phyloP scores from a whole-genome alignment of 176 grass and related monocot genomes.

The Musa itinerans region DNA sequence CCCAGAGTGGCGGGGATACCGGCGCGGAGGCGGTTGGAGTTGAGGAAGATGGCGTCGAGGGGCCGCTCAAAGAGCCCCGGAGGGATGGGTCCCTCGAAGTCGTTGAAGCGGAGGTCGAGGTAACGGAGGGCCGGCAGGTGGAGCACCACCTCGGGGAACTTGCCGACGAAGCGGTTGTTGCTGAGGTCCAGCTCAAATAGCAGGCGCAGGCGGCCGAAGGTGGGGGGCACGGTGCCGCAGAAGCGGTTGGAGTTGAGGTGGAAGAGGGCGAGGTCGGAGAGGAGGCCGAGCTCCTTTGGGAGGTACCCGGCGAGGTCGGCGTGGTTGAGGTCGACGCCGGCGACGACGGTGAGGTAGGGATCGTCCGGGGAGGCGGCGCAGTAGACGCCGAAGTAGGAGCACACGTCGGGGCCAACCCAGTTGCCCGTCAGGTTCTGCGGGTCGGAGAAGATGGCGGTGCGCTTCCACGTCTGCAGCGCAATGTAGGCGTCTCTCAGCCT shows the following conservation, averaged over 20 bases:
- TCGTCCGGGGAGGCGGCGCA: conserved; percentile 48
- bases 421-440: conserved; percentile 58
- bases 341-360: conserved; percentile 48
- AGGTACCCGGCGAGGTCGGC: conserved; percentile 83
- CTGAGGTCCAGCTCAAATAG: conserved; percentile 21
- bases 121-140: neutral
- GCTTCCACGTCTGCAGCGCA: conserved; percentile 17
- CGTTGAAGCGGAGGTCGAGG: conserved; percentile 20
- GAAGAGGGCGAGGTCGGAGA: conserved; percentile 60
- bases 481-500: neutral
- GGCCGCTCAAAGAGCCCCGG: conserved; percentile 4
- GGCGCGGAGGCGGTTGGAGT: conserved; percentile 9
- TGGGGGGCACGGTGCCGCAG: conserved; percentile 53
- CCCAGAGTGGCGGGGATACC: conserved; percentile 16
- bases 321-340: conserved; percentile 83
- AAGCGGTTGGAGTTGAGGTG: conserved; percentile 95
- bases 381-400: conserved; percentile 59
- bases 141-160: conserved; percentile 2
- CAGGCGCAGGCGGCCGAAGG: neutral
- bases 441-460: conserved; percentile 64
- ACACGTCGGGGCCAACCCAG: conserved; percentile 66
- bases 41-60: conserved; percentile 17
- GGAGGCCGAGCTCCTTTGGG: conserved; percentile 54
- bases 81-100: conserved; percentile 6
- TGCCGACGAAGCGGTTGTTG: conserved; percentile 23